Evolutionary conservation across 2,329 filamentous ascomycete genomes (phyloP), one percentile per base, ranked within the genome.

Genomic region (Ceratocystiopsis sp.): DNA sequence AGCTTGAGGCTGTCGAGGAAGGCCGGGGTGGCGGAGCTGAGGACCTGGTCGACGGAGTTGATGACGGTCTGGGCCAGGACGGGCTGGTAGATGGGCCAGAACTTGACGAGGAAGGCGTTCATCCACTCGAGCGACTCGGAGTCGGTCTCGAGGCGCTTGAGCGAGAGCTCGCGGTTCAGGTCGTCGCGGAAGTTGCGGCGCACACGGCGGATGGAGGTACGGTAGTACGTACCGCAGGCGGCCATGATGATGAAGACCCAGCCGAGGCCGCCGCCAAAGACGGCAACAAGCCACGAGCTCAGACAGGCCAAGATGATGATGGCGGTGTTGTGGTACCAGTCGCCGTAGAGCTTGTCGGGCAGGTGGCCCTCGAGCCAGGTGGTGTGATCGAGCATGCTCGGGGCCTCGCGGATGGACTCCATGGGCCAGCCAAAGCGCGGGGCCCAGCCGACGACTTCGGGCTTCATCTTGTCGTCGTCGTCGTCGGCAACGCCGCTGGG

Each of bases 301-400:
- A 98, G 67, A 57, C 86, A 95, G 42, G 89, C 85, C 57, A 98
- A 95, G 51, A 89, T 70, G 56, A 98, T 95, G 48, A 98, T 66
- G n/a, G 69, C 91, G 3, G 87, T 78, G 60, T 98, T 98, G 61
- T 98, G 87, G 60, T 96, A 98, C 91, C 91, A 98, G 59, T 96
- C 86, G 57, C 91, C 91, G 58, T 83, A 98, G 59, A 93, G 84
- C 57, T 84, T 84, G 57, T 96, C 87, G 37, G 89, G 77, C 34
- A 98, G 62, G 59, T 79, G 80, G 47, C 77, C 73, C 57, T 98
- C 93, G 19, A 96, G 60, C 66, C 80, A 84, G 1, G 86, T 94
- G 54, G 86, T 75, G 58, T 95, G 87, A 55, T 98, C 87, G 35
- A 91, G 69, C 54, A 93, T 59, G 47, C 75, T 85, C 45, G 80